A percentile compares a stretch with the other conserved stretches of the same genome.
Conservation (phyloP, 768 basidiomycete genomes). For the Plicaturopsis crispa region DNA sequence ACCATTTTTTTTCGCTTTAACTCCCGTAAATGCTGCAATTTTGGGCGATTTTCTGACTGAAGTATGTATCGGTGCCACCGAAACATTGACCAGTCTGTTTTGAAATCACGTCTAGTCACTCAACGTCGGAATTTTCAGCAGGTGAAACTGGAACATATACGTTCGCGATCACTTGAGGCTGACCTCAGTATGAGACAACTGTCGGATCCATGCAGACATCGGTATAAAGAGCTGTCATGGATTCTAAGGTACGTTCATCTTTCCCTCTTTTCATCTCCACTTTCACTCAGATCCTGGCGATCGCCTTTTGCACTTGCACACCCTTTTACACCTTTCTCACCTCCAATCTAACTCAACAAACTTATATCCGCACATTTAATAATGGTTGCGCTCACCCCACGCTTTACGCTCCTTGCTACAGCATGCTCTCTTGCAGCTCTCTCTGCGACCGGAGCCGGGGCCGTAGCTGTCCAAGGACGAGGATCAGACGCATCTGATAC, state of each 20-base stretch:
- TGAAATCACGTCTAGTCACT: no score
- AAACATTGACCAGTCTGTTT: no score
- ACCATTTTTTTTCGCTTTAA: no score
- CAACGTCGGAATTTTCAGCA: no score
- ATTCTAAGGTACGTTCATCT: conserved; percentile 10
- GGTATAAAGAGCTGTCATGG: conserved; percentile 19
- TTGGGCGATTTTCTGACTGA: no score
- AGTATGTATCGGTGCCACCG: no score
- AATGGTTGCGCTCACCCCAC: conserved; percentile 46
- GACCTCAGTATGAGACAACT: conserved; percentile 9
- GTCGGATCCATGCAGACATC: conserved; percentile 11
- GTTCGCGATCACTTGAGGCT: background rate
- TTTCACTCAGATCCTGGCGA: conserved; percentile 48
- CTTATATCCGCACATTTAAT: conserved; percentile 12
- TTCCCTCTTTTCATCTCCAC: conserved; percentile 28
- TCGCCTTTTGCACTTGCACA: conserved; percentile 21
- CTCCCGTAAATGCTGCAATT: no score
- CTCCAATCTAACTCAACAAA: conserved; percentile 5
- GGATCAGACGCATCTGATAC: no score
- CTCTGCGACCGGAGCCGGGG: conserved; percentile 9
- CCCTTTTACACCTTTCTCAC: conserved; percentile 15
- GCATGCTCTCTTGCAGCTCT: conserved; percentile 38
- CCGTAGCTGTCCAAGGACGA: background rate
- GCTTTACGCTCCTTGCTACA: conserved; percentile 38
- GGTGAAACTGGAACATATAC: background rate